Evolutionary conservation across 768 basidiomycete species (phyloP).

Genomic region (Pleurotus eryngii): DNA sequence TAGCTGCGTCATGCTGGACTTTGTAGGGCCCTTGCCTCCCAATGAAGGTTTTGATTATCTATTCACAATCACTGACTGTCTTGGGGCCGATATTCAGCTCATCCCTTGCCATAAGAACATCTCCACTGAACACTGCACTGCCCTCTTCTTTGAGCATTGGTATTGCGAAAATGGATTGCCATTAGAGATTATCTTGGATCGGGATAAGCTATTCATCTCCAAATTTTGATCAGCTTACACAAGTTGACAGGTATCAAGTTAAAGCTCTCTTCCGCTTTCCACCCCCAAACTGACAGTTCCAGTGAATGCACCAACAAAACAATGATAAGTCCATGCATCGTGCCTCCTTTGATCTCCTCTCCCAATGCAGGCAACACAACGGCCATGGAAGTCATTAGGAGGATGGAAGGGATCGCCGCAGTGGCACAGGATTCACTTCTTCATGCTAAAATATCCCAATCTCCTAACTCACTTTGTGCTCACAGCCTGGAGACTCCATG

Average conservation of each 20-base stretch:
- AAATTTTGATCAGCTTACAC: conserved; percentile 26
- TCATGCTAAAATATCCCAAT: conserved; percentile 20
- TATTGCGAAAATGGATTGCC: conserved; percentile 31
- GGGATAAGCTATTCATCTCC: conserved; percentile 29
- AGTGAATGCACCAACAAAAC: neutral
- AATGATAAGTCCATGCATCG: neutral
- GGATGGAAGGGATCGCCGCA: neutral
- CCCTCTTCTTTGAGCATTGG: conserved; percentile 23
- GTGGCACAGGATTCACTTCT: conserved; percentile 16
- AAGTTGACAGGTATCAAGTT: conserved; percentile 20
- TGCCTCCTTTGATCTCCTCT: too few species aligned
- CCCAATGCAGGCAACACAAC: too few species aligned
- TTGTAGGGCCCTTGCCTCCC: conserved; percentile 17
- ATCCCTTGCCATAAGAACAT: conserved; percentile 10
- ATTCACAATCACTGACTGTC: conserved; percentile 15
- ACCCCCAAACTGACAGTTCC: conserved; percentile 30
- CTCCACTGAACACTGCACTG: conserved; percentile 20
- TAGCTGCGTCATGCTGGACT: conserved; percentile 17
- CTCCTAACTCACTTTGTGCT: conserved; percentile 20
- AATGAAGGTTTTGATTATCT: conserved; percentile 16
- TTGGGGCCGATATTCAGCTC: conserved; percentile 13
- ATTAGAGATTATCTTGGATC: conserved; percentile 24
- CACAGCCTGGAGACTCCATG: conserved; percentile 24
- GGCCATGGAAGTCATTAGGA: conserved; percentile 22
- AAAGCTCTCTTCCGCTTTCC: conserved; percentile 28